Percentiles rank a stretch among this genome's conserved stretches.
phyloP scores from a whole-genome alignment of 2,329 filamentous ascomycete genomes.

The Lasiodiplodia gonubiensis region DNA sequence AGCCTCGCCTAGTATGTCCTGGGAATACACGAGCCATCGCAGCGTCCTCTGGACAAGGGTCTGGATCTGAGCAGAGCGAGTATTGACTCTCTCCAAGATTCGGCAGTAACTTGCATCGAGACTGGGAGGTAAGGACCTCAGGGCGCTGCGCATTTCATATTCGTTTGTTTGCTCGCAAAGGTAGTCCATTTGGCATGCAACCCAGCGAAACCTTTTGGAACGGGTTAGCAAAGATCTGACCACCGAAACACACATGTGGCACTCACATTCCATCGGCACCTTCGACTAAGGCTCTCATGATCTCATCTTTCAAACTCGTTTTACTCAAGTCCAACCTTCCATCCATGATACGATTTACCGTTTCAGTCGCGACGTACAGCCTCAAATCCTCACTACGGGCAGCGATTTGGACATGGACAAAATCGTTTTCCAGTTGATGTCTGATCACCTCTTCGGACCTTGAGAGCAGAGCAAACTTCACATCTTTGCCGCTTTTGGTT shows the following conservation, averaged over 20 bases:
- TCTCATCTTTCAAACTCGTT: neutral
- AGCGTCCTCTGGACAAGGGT: neutral
- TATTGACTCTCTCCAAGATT: neutral
- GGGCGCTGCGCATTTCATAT: neutral
- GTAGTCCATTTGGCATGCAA: neutral
- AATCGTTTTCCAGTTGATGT: neutral
- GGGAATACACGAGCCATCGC: neutral
- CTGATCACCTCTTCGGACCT: neutral
- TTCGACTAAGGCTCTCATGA: neutral
- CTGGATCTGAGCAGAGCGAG: too few relatives aligned
- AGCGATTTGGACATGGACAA: neutral
- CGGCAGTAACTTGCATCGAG: neutral
- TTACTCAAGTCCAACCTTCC: neutral
- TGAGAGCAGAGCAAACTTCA: neutral
- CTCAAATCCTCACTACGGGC: neutral
- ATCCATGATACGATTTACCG: neutral
- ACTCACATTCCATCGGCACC: conserved; percentile 4
- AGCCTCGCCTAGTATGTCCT: rapidly evolving
- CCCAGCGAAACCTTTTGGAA: conserved; percentile 2
- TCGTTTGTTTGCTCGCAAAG: neutral
- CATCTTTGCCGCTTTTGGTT: neutral
- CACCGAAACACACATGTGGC: neutral
- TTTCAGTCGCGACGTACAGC: neutral
- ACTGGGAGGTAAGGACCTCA: neutral
- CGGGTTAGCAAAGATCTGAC: too few relatives aligned